Conservation (phyloP, 352 stramenopile genomes). For the Globisporangium alternatum region DNA sequence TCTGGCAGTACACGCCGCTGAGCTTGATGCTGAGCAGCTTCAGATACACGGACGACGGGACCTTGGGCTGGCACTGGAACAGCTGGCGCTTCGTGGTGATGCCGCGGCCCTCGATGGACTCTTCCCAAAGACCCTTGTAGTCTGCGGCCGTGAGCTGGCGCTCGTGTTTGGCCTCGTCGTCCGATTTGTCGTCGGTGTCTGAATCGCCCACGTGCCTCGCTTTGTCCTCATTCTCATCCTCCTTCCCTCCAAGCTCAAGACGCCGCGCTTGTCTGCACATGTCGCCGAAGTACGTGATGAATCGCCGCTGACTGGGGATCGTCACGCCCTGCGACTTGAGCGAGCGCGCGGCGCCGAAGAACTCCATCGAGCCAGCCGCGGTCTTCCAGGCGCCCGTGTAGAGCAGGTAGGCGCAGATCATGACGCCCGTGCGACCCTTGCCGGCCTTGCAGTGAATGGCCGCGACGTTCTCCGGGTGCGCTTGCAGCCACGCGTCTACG, state of each 20-base stretch:
- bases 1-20: constrained; percentile 40
- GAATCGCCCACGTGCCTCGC: constrained; percentile 10
- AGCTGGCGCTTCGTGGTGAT: constrained; percentile 13
- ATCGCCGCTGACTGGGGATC: constrained; percentile 77
- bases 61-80: constrained; percentile 24
- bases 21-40: constrained; percentile 41
- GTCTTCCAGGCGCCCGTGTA: constrained; percentile 65
- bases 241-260: not conserved
- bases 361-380: constrained; percentile 55
- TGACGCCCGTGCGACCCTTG: constrained; percentile 88
- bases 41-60: constrained; percentile 32
- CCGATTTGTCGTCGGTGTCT: constrained; percentile 17
- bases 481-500: constrained; percentile 50
- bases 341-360: constrained; percentile 66
- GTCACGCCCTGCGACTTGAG: constrained; percentile 81
- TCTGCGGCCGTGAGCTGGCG: constrained; percentile 30
- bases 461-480: constrained; percentile 70
- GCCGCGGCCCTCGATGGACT: constrained; percentile 36
- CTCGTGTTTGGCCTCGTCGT: constrained; percentile 27
- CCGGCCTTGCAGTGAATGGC: constrained; percentile 91
- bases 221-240: constrained; percentile 15
- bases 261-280: constrained; percentile 36
- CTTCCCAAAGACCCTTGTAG: constrained; percentile 47
- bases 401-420: constrained; percentile 80
- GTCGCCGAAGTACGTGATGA: constrained; percentile 69